Percentiles rank a stretch among this genome's conserved stretches.
These are phyloP conservation scores for Leccinum fibrillosum DNA, from an alignment of 768 basidiomycete genomes.

Conservation along the genomic window DNA sequence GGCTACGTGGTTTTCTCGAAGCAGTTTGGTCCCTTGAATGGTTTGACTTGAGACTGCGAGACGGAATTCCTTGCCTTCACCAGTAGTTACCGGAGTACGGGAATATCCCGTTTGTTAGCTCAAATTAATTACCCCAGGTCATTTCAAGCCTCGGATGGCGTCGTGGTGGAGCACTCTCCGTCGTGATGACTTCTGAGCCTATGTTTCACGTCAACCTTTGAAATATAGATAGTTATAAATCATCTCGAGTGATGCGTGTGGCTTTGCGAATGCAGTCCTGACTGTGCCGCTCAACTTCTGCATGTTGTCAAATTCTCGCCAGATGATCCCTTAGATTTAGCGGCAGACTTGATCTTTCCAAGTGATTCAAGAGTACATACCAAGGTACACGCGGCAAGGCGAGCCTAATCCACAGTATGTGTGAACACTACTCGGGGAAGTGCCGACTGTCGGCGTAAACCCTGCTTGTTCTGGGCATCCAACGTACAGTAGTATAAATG, in stretches of 20 bases:
- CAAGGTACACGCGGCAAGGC: too few species aligned
- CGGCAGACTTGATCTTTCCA: too few species aligned
- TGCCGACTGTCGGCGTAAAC: too few species aligned
- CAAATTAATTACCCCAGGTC: conserved; percentile 40
- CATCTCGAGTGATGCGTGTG: neutral
- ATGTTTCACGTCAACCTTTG: conserved; percentile 32
- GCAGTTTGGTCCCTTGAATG: neutral
- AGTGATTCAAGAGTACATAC: too few species aligned
- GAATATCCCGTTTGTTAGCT: conserved; percentile 24
- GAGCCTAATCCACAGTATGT: too few species aligned
- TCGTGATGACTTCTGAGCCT: conserved; percentile 25
- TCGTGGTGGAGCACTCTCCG: conserved; percentile 2
- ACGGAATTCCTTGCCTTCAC: conserved; percentile 5
- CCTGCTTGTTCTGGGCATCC: too few species aligned
- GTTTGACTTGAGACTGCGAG: conserved; percentile 4
- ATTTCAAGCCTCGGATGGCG: conserved; percentile 27
- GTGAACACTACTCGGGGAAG: too few species aligned
- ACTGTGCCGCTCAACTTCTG: too few species aligned
- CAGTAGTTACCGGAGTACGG: conserved; percentile 22
- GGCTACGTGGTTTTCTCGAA: conserved; percentile 2
- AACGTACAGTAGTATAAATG: too few species aligned
- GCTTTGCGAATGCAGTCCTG: too few species aligned
- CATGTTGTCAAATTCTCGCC: too few species aligned
- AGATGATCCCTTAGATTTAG: too few species aligned
- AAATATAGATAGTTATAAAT: conserved; percentile 25